Evolutionary conservation across 305 asterid genomes (phyloP).

Genomic region (Rubia peregrina): DNA sequence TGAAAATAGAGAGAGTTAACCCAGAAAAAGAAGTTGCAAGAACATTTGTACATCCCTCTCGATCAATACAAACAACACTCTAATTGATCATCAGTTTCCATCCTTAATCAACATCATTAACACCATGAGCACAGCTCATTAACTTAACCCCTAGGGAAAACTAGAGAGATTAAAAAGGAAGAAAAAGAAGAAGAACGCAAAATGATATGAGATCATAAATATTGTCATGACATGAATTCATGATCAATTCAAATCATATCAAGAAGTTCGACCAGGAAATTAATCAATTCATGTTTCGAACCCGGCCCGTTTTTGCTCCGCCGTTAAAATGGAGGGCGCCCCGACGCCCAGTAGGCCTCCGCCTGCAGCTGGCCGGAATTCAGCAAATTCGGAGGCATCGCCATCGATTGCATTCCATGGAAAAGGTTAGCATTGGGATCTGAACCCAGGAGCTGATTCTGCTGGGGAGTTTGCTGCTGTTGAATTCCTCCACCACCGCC

Average conservation of each 20-base stretch:
- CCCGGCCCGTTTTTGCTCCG: too few species aligned
- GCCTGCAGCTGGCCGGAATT: conserved; percentile 45
- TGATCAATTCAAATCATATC: too few species aligned
- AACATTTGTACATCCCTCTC: conserved; percentile 42
- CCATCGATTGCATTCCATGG: conserved; percentile 25
- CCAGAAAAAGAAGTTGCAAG: conserved; percentile 26
- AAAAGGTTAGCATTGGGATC: conserved; percentile 29
- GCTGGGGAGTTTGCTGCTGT: conserved; percentile 15
- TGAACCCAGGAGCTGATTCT: conserved; percentile 23
- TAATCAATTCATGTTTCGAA: too few species aligned
- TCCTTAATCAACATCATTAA: not conserved
- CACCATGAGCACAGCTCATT: conserved; percentile 6
- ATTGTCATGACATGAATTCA: too few species aligned
- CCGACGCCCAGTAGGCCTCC: conserved; percentile 56
- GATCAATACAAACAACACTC: conserved; percentile 15
- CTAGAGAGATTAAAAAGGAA: too few species aligned
- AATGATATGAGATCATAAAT: not conserved
- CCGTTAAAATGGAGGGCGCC: conserved; percentile 37
- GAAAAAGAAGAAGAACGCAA: conserved; percentile 5
- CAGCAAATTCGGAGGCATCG: conserved; percentile 28
- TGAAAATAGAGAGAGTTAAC: not conserved
- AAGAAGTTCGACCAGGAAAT: too few species aligned
- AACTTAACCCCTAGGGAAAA: not conserved
- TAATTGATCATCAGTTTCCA: conserved; percentile 9
- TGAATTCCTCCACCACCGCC: conserved; percentile 12